These are phyloP conservation scores for Kwoniella europaea DNA, from an alignment of 768 basidiomycete species.

Conservation along the genomic window DNA sequence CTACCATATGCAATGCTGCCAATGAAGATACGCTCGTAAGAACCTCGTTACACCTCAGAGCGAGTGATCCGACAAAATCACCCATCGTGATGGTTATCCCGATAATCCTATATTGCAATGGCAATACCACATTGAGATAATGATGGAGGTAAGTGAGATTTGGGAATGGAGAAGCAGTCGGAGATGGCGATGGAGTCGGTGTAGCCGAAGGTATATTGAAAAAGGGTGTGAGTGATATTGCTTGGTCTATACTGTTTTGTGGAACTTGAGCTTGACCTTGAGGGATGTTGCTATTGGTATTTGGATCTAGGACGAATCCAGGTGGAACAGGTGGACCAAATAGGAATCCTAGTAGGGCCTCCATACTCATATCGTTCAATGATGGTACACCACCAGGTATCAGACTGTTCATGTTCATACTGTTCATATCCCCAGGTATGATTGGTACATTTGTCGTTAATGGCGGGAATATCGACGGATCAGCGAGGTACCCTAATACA, in stretches of 20 bases:
- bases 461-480: constrained; percentile 8
- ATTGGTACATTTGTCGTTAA: neutral
- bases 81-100: constrained; percentile 10
- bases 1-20: constrained; percentile 31
- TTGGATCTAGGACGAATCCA: constrained; percentile 1
- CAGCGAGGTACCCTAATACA: neutral
- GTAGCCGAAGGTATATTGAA: constrained; percentile 15
- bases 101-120: constrained; percentile 27
- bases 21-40: constrained; percentile 20
- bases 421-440: no score
- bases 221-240: constrained; percentile 1
- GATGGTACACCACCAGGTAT: constrained; percentile 3
- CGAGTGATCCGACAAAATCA: constrained; percentile 28
- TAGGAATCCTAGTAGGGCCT: constrained; percentile 6
- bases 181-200: neutral
- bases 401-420: neutral
- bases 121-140: constrained; percentile 33
- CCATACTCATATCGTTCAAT: constrained; percentile 10
- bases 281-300: neutral
- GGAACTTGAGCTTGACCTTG: neutral
- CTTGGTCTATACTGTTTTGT: neutral
- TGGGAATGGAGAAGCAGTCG: neutral
- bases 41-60: constrained; percentile 22
- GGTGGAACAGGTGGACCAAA: constrained; percentile 12
- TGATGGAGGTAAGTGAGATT: constrained; percentile 31